Base-by-base conservation (phyloP, 2,329 filamentous ascomycete genomes). In the Fusarium coffeatum region DNA sequence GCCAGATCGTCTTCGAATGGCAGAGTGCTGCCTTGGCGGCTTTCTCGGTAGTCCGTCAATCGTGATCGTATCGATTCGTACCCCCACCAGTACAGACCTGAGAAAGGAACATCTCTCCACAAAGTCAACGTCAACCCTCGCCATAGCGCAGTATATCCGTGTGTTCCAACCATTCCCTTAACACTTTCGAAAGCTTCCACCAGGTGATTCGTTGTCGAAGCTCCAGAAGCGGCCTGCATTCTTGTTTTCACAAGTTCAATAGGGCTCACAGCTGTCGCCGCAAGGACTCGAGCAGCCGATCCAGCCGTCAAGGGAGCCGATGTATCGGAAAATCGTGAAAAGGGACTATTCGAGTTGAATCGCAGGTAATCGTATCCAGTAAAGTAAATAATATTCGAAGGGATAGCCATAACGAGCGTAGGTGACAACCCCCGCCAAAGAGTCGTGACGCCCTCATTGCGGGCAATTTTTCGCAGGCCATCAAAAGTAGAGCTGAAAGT, bases 61-160 rank as follows among this genome's bases (percentile, higher is more conserved):
- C 83, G 82, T 25, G 90, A 89, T 55, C 94, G 89, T 58, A 95
- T 90, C 20, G 88, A 89, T 82, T 99, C 96, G 78, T 99, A 99
- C 15, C 96, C 95, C 90, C 92, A 97, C 96, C 96, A 99, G 83
- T 99, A 99, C 46, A 99, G 87, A 6, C 92, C 96, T 1, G 95
- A 98, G 76, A 99, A 99, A 1, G 96, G 96, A 1, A 98, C 96
- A 77, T 99, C 96, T 69, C 96, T 88, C 96, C 96, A 99, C 61
- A 99, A 87, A 0, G 95, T 98, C 74, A 99, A 83, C 0, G 91
- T 94, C 58, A 99, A 82, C 0, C 96, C 96, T 59, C 95, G 87
- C 96, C 96, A 99, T 0, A 99, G 83, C 3, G 94, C 93, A 2
- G 86, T 86, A 72, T 96, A 93, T 5, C 96, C 96, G 66, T 93